Conservation (phyloP, 768 basidiomycete genomes). For the Kwoniella sp. region DNA sequence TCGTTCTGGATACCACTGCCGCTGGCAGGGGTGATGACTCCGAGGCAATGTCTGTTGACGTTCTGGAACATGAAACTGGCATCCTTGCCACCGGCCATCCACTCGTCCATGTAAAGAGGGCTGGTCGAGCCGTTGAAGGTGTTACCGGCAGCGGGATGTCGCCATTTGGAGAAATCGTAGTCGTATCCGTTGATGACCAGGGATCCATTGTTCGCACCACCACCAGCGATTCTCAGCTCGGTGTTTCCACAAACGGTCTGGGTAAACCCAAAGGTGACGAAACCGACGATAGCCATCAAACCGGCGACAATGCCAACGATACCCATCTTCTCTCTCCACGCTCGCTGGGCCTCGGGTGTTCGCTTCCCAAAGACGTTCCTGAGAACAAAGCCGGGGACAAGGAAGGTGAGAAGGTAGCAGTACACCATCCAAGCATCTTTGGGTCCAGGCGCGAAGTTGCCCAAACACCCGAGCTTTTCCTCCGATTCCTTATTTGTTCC, state of each 20-base stretch:
- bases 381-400: slow-evolving; percentile 72
- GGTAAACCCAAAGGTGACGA: slow-evolving; percentile 98
- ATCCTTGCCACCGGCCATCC: slow-evolving; percentile 81
- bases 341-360: slow-evolving; percentile 88
- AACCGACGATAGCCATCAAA: slow-evolving; percentile 94
- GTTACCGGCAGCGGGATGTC: slow-evolving; percentile 71
- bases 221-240: slow-evolving; percentile 77
- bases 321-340: slow-evolving; percentile 98
- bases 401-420: slow-evolving; percentile 79
- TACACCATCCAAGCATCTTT: slow-evolving; percentile 95
- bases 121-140: slow-evolving; percentile 78
- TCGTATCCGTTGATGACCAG: slow-evolving; percentile 92
- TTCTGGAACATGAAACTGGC: slow-evolving; percentile 94
- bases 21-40: slow-evolving; percentile 70
- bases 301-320: slow-evolving; percentile 73
- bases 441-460: slow-evolving; percentile 79
- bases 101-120: slow-evolving; percentile 75
- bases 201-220: slow-evolving; percentile 71
- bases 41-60: slow-evolving; percentile 78
- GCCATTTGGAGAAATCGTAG: slow-evolving; percentile 85
- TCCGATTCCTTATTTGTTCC: slow-evolving; percentile 31
- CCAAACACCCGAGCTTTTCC: slow-evolving; percentile 59
- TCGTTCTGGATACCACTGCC: slow-evolving; percentile 70
- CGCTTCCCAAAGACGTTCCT: slow-evolving; percentile 77
- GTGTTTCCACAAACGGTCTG: slow-evolving; percentile 88